Evolutionary conservation across 495 filamentous ascomycete genomes (phyloP).

Genomic region (Penicillium parvum): DNA sequence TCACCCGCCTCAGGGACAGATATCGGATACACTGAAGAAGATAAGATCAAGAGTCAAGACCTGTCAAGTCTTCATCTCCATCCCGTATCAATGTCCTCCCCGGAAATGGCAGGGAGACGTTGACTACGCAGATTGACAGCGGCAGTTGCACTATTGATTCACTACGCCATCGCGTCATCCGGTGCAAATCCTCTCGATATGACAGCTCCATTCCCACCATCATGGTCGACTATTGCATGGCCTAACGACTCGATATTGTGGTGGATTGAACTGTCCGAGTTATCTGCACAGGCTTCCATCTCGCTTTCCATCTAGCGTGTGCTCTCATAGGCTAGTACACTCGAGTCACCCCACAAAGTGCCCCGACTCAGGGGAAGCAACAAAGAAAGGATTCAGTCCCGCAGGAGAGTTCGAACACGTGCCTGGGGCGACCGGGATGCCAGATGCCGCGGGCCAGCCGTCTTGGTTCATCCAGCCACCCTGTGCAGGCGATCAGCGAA

Average conservation of each 20-base stretch:
- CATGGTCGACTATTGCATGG: neutral
- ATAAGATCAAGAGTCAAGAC: constrained; percentile 1
- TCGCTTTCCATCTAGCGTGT: neutral
- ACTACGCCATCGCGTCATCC: neutral
- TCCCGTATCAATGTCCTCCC: constrained; percentile 9
- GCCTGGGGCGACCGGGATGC: constrained; percentile 8
- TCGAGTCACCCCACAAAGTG: constrained; percentile 3
- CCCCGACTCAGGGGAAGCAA: constrained; percentile 1
- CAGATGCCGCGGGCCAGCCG: neutral
- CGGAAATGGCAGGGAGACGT: constrained; percentile 5
- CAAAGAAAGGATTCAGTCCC: constrained; percentile 12
- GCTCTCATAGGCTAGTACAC: neutral
- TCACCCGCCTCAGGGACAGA: neutral
- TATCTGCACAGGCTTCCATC: neutral
- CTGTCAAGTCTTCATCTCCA: constrained; percentile 11
- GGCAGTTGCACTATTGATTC: constrained; percentile 3
- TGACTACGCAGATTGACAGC: neutral
- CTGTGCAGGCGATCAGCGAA: constrained; percentile 3
- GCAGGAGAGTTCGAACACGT: constrained; percentile 25
- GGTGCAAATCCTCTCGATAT: neutral
- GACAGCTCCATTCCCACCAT: neutral
- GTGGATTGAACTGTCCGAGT: neutral
- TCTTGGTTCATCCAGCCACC: neutral
- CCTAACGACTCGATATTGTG: neutral
- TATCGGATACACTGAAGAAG: neutral